Conservation (phyloP, 345 rosid species). For the Viola odorata region DNA sequence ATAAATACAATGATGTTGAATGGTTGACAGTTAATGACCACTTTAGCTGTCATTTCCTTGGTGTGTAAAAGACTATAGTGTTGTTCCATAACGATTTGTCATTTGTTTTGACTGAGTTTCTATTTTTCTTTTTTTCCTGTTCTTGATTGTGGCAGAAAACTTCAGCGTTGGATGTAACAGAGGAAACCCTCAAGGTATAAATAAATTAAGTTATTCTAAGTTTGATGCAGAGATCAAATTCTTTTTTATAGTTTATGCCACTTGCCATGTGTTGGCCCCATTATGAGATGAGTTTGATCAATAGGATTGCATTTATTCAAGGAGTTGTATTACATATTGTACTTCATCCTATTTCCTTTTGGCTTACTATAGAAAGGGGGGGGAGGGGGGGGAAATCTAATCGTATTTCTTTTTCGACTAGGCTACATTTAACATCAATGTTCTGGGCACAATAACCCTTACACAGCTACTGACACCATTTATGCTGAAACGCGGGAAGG, state of each 20-base stretch:
- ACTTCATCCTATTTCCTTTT: not conserved
- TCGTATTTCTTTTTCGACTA: constrained; percentile 23
- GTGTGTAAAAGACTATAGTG: too few relatives aligned
- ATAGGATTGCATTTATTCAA: not conserved
- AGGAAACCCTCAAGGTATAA: constrained; percentile 72
- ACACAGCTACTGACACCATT: constrained; percentile 70
- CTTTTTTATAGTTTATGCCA: not conserved
- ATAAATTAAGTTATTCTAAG: not conserved
- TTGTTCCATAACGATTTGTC: too few relatives aligned
- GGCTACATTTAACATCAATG: constrained; percentile 82
- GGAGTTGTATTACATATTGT: not conserved
- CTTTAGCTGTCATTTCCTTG: too few relatives aligned
- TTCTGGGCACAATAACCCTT: constrained; percentile 79
- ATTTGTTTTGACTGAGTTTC: not conserved
- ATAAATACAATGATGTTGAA: too few relatives aligned
- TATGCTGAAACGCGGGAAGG: constrained; percentile 75
- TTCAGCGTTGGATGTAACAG: constrained; percentile 61
- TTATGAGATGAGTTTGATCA: not conserved
- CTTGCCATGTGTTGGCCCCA: not conserved
- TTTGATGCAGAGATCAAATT: not conserved
- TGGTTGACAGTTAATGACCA: too few relatives aligned
- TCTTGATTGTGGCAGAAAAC: constrained; percentile 49
- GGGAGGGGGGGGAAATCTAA: constrained; percentile 5
- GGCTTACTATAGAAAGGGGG: too few relatives aligned
- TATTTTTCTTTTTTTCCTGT: constrained; percentile 8